Conservation (phyloP, 257 asterid species). For the Penstemon davidsonii region DNA sequence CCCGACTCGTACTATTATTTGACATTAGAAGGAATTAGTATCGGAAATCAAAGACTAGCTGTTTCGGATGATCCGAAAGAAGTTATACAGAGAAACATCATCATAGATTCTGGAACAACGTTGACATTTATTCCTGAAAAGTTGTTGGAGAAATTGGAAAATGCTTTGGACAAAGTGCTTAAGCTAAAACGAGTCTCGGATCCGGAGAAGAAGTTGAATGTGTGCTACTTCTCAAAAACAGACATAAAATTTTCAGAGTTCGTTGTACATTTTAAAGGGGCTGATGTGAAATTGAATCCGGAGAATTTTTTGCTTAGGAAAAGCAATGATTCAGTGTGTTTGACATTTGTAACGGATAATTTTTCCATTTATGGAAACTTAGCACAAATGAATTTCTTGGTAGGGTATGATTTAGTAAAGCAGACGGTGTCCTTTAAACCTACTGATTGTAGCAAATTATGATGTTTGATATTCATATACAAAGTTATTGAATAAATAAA, state of each 20-base stretch:
- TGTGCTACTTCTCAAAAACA: constrained; percentile 26
- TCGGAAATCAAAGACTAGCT: constrained; percentile 13
- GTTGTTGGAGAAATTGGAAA: constrained; percentile 21
- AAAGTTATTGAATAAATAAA: too few relatives aligned
- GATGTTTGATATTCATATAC: too few relatives aligned
- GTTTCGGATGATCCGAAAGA: neutral
- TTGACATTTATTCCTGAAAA: constrained; percentile 27
- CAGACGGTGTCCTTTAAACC: too few relatives aligned
- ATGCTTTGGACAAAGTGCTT: constrained; percentile 20
- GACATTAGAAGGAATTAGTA: constrained; percentile 32
- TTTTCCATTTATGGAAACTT: constrained; percentile 31
- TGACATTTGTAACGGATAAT: constrained; percentile 24
- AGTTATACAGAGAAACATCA: constrained; percentile 26
- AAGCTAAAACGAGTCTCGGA: constrained; percentile 23
- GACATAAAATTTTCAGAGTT: constrained; percentile 17
- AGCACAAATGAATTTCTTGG: too few relatives aligned
- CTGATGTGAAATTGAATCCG: constrained; percentile 27
- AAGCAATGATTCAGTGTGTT: neutral
- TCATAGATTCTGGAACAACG: constrained; percentile 48
- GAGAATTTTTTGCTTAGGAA: constrained; percentile 7
- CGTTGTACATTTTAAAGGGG: constrained; percentile 38
- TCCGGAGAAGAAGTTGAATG: constrained; percentile 22
- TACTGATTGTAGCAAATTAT: too few relatives aligned
- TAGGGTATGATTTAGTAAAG: too few relatives aligned
- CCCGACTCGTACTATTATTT: constrained; percentile 26